phyloP scores from a whole-genome alignment of 768 basidiomycete species.

The Hericium rajendrae region DNA sequence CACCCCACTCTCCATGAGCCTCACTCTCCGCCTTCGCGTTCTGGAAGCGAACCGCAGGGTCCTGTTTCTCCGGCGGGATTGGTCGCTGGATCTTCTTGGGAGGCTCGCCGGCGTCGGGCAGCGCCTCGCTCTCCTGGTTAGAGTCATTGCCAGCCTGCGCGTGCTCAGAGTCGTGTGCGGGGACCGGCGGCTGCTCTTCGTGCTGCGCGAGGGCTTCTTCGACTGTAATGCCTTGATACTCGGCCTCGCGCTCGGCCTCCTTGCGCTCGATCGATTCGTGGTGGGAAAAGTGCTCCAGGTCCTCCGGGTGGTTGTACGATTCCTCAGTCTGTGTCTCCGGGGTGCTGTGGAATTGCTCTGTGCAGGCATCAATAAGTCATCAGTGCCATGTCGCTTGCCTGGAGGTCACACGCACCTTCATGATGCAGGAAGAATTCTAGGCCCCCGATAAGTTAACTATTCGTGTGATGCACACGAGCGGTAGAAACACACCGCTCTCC shows the following conservation, averaged over 20 bases:
- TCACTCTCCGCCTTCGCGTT: conserved; percentile 43
- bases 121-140: conserved; percentile 1
- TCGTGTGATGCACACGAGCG: background rate
- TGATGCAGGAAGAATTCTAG: conserved; percentile 93
- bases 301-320: conserved; percentile 89
- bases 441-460: background rate
- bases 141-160: conserved; percentile 4
- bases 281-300: conserved; percentile 83
- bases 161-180: conserved; percentile 1
- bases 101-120: conserved; percentile 8
- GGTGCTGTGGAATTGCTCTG: conserved; percentile 88
- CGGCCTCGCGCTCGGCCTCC: conserved; percentile 79
- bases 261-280: conserved; percentile 78
- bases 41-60: conserved; percentile 53
- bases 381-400: background rate
- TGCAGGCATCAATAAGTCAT: background rate
- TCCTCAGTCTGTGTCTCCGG: conserved; percentile 97
- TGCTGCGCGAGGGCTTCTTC: conserved; percentile 57
- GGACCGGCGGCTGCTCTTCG: conserved; percentile 8
- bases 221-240: conserved; percentile 72
- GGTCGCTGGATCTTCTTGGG: conserved; percentile 37
- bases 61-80: conserved; percentile 59
- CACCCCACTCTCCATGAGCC: conserved; percentile 59
- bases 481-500: conserved; percentile 62
- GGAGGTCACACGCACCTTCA: conserved; percentile 53